Percentiles rank a stretch among this genome's conserved stretches.
phyloP scores from a whole-genome alignment of 2,329 filamentous ascomycete genomes.

The Alternaria gansuensis region DNA sequence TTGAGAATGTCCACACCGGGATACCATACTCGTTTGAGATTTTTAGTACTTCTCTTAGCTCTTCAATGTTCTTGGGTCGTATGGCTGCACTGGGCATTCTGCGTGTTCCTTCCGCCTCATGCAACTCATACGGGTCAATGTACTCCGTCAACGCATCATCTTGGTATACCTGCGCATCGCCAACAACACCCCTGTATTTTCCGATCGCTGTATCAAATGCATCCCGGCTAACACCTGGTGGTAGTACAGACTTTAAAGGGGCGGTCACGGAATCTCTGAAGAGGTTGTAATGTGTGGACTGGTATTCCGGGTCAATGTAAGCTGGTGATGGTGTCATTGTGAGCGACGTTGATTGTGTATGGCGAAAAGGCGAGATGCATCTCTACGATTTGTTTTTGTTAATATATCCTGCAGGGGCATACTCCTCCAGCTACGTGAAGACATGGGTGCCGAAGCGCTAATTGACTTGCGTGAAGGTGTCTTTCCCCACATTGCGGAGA shows the following conservation, averaged over 20 bases:
- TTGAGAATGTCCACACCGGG: slow-evolving; percentile 46
- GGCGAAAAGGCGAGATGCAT: background rate
- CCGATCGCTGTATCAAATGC: slow-evolving; percentile 53
- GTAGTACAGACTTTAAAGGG: slow-evolving; percentile 52
- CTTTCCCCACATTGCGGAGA: slow-evolving; percentile 31
- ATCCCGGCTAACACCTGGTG: slow-evolving; percentile 52
- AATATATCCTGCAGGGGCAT: slow-evolving; percentile 11
- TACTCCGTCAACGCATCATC: slow-evolving; percentile 56
- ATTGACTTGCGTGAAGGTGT: background rate
- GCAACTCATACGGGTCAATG: slow-evolving; percentile 60
- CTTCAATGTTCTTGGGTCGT: slow-evolving; percentile 44
- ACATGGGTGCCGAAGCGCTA: slow-evolving; percentile 7
- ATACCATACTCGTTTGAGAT: slow-evolving; percentile 40
- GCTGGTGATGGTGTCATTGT: slow-evolving; percentile 27
- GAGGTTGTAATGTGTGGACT: slow-evolving; percentile 54
- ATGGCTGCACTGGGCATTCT: slow-evolving; percentile 58
- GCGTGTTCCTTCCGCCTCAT: slow-evolving; percentile 52
- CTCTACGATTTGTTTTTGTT: background rate
- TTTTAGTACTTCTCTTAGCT: slow-evolving; percentile 35
- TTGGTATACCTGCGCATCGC: slow-evolving; percentile 53
- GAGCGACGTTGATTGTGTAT: background rate
- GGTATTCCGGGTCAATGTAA: slow-evolving; percentile 55
- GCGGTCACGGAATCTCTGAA: slow-evolving; percentile 55
- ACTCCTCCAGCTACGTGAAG: background rate
- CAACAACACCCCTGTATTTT: slow-evolving; percentile 49